Evolutionary conservation across 805 yeast genomes (phyloP), one percentile per base, ranked within the genome.

Genomic region (Saccharomyces jurei): DNA sequence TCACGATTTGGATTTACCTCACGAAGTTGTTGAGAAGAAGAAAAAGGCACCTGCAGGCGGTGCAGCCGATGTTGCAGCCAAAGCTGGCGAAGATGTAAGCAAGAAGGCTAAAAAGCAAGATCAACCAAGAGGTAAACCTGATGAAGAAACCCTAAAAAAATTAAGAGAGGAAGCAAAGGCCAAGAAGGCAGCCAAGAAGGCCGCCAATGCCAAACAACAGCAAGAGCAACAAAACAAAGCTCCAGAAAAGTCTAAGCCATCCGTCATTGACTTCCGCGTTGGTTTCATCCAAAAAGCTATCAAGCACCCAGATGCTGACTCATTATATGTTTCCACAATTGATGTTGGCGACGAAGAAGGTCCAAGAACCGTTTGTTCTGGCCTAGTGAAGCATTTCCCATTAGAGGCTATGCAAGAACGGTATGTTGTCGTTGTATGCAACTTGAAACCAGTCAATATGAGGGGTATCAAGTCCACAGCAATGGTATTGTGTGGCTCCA

Each of bases 301-400:
- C 67, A 89, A 88, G 72, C 99, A 94, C 76, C 99, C 99, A 59
- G 92, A 94, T 71, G 99, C 99, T 36, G 99, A 94, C 74, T 80
- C 96, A 1, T 78, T 94, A 65, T 94, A 94, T 71, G 96, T 94
- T 54, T 94, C 98, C 29, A 94, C 99, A 52, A 94, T 94, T 65
- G 89, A 95, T 59, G 84, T 88, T 78, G 99, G 99, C 62, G 99
- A 94, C 65, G 91, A 79, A 58, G 96, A 89, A 70, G 96, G 95
- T 56, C 99, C 99, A 68, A 84, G 99, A 78, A 94, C 98, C 30
- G 96, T 94, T 54, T 94, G 99, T 77, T 89, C 97, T 11, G 99
- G 99, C 63, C 79, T 94, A 66, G 97, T 90, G 59, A 89, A 89
- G 63, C 83, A 87, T 74, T 80, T 88, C 69, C 84, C 96, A 46